A percentile compares a stretch with the other conserved stretches of the same genome.
phyloP scores from a whole-genome alignment of 345 rosid genomes.

The Cardamine chenopodiifolia region DNA sequence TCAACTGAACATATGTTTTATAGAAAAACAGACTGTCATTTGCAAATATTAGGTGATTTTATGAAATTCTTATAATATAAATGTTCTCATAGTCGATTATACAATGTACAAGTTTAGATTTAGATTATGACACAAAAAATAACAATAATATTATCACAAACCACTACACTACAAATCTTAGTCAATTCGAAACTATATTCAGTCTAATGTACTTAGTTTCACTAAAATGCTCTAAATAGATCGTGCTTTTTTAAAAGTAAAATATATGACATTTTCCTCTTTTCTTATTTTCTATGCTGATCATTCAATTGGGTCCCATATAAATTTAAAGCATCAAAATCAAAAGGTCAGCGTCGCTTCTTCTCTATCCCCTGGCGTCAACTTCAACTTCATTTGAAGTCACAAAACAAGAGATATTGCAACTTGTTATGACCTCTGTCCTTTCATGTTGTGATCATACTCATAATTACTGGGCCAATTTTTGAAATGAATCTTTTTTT shows the following conservation, averaged over 20 bases:
- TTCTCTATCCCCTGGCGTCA: neutral
- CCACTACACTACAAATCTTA: too few relatives aligned
- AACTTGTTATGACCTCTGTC: slow-evolving; percentile 16
- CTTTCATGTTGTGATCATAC: slow-evolving; percentile 5
- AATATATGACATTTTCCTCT: neutral
- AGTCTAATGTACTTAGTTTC: too few relatives aligned
- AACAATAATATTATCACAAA: too few relatives aligned
- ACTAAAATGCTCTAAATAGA: neutral
- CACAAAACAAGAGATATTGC: slow-evolving; percentile 27
- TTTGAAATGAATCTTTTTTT: too few relatives aligned
- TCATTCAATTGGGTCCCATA: neutral
- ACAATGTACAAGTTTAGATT: too few relatives aligned
- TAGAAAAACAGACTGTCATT: too few relatives aligned
- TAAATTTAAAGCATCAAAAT: slow-evolving; percentile 9
- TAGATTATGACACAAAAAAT: too few relatives aligned
- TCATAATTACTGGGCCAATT: neutral
- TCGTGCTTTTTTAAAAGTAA: neutral
- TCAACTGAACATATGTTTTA: too few relatives aligned
- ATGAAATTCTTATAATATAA: too few relatives aligned
- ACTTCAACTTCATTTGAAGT: slow-evolving; percentile 19
- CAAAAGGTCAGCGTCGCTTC: neutral
- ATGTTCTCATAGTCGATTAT: too few relatives aligned
- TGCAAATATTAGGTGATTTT: too few relatives aligned
- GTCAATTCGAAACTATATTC: too few relatives aligned
- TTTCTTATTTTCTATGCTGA: neutral